Percentiles rank a stretch among this genome's conserved stretches.
These are phyloP conservation scores for Triticum aestivum DNA, from an alignment of 176 grass and related monocot genomes.

Conservation along the genomic window DNA sequence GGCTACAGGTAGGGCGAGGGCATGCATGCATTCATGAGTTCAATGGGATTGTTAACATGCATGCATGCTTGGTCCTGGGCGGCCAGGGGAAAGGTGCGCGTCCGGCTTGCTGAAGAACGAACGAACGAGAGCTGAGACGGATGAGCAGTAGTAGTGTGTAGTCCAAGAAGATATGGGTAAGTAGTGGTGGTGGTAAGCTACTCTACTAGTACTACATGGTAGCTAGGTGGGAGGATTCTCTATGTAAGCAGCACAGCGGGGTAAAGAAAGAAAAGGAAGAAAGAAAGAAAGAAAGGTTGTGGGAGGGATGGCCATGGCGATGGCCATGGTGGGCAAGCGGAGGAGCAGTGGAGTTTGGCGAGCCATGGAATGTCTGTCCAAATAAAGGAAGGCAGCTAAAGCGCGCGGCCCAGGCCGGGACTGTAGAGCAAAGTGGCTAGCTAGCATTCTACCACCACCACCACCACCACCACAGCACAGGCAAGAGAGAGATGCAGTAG, in stretches of 20 bases:
- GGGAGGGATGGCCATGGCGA: background rate
- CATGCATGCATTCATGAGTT: background rate
- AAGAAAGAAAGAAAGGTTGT: background rate
- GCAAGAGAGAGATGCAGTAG: background rate
- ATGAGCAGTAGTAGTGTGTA: background rate
- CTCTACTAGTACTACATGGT: too few species aligned
- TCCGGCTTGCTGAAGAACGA: background rate
- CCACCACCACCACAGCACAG: background rate
- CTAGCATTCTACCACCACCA: background rate
- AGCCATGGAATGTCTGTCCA: slow-evolving; percentile 61
- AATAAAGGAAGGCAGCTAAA: slow-evolving; percentile 67
- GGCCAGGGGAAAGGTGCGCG: background rate
- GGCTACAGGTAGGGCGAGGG: background rate
- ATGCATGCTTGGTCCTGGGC: background rate
- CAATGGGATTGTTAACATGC: background rate
- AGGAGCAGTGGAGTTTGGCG: slow-evolving; percentile 45
- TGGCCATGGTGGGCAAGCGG: background rate
- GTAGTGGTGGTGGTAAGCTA: background rate
- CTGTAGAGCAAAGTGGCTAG: slow-evolving; percentile 27
- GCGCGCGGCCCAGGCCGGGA: slow-evolving; percentile 29
- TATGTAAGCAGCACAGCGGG: background rate
- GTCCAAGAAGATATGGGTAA: background rate
- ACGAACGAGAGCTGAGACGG: background rate
- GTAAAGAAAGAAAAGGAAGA: background rate
- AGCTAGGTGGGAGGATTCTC: too few species aligned